Percentiles rank a stretch among this genome's conserved stretches.
These are phyloP conservation scores for Apiospora rasikravindrae DNA, from an alignment of 2,329 filamentous ascomycete species.

Conservation along the genomic window DNA sequence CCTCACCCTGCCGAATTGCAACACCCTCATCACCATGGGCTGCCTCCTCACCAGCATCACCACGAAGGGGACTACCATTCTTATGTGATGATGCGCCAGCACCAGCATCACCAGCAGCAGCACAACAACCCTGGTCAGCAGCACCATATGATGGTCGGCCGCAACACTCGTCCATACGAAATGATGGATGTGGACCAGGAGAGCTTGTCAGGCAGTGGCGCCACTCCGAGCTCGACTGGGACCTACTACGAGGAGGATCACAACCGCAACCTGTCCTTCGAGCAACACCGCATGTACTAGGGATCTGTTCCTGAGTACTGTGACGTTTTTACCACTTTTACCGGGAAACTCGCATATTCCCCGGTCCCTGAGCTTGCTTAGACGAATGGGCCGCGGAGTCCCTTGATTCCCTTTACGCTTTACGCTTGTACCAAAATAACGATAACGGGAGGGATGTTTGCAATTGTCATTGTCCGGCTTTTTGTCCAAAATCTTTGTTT, in stretches of 20 bases:
- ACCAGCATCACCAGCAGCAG: conserved; percentile 11
- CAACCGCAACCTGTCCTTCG: conserved; percentile 46
- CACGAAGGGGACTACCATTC: conserved; percentile 23
- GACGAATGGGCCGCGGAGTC: neutral
- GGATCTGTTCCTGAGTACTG: neutral
- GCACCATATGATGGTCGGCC: conserved; percentile 24
- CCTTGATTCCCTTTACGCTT: neutral
- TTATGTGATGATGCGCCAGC: conserved; percentile 28
- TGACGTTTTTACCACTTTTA: neutral
- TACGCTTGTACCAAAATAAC: neutral
- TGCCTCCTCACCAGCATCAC: conserved; percentile 5
- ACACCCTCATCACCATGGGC: conserved; percentile 30
- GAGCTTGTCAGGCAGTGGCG: conserved; percentile 40
- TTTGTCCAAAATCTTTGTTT: neutral
- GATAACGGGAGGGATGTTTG: neutral
- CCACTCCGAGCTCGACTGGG: conserved; percentile 42
- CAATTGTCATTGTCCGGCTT: neutral
- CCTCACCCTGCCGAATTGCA: conserved; percentile 38
- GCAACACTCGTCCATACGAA: conserved; percentile 46
- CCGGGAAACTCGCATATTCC: neutral
- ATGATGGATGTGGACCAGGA: conserved; percentile 54
- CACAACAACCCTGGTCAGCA: neutral
- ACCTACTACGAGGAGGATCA: conserved; percentile 53
- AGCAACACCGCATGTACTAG: conserved; percentile 49
- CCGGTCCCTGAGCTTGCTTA: neutral